A percentile compares a stretch with the other conserved stretches of the same genome.
Conservation (phyloP, 1,284 basidiomycete species). For the Kalmanozyma brasiliensis region DNA sequence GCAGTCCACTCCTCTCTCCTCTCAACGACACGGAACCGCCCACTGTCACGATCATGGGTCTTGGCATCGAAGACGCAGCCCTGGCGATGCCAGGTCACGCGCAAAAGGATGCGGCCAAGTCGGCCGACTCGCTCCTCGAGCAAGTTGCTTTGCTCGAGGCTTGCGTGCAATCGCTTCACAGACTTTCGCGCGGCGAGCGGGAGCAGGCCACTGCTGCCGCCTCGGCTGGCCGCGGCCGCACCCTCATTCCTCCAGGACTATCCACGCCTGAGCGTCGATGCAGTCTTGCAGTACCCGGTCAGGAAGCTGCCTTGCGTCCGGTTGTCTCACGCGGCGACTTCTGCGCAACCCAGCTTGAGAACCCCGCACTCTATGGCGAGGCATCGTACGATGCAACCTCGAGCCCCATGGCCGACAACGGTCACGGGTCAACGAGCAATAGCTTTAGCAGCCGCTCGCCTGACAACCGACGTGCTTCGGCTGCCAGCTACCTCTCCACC, state of each 20-base stretch:
- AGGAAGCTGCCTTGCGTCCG: slow-evolving; percentile 4
- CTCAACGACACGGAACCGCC: slow-evolving; percentile 13
- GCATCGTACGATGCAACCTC: slow-evolving; percentile 25
- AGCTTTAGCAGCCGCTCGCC: slow-evolving; percentile 2
- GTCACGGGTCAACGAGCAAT: slow-evolving; percentile 12
- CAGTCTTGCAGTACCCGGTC: slow-evolving; percentile 14
- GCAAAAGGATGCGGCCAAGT: slow-evolving; percentile 6
- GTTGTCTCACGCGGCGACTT: slow-evolving; percentile 23
- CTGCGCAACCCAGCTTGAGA: slow-evolving; percentile 19
- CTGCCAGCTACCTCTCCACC: slow-evolving; percentile 31
- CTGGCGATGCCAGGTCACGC: slow-evolving; percentile 12
- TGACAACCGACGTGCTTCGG: slow-evolving; percentile 19
- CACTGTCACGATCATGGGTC: slow-evolving; percentile 27
- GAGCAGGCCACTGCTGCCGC: slow-evolving; percentile 21
- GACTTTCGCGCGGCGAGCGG: slow-evolving; percentile 19
- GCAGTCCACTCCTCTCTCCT: slow-evolving; percentile 24
- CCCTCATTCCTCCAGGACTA: slow-evolving; percentile 2
- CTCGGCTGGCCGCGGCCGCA: slow-evolving; percentile 9
- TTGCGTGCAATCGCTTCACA: slow-evolving; percentile 21
- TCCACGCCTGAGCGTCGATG: slow-evolving; percentile 21
- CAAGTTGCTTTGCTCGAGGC: slow-evolving; percentile 46
- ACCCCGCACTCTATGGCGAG: slow-evolving; percentile 23
- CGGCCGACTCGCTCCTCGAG: slow-evolving; percentile 34
- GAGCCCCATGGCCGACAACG: slow-evolving; percentile 43
- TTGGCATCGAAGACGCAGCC: slow-evolving; percentile 26